Conservation (phyloP, 2,329 filamentous ascomycete genomes). For the Botrytis galanthina region DNA sequence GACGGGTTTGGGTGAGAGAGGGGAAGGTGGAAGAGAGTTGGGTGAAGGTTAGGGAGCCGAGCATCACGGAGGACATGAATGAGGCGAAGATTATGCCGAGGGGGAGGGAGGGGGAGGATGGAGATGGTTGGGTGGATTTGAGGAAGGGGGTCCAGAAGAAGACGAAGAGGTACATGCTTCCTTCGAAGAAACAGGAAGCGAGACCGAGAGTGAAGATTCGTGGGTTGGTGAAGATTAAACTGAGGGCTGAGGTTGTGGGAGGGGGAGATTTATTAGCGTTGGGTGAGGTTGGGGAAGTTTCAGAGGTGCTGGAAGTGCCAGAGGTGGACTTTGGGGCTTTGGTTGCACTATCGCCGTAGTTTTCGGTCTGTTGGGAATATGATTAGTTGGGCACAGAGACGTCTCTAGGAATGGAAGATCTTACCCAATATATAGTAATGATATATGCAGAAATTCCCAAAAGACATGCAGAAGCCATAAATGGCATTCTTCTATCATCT, state of each 20-base stretch:
- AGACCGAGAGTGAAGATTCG: constrained; percentile 52
- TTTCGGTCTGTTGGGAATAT: constrained; percentile 44
- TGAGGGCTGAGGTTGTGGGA: constrained; percentile 23
- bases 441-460: constrained; percentile 45
- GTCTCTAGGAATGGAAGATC: constrained; percentile 21
- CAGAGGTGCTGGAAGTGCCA: constrained; percentile 16
- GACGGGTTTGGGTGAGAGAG: constrained; percentile 35
- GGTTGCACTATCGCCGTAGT: constrained; percentile 44
- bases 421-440: constrained; percentile 51
- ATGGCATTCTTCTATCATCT: constrained; percentile 52
- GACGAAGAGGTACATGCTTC: constrained; percentile 61
- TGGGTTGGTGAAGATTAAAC: constrained; percentile 41
- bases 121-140: constrained; percentile 40
- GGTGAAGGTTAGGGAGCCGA: constrained; percentile 56
- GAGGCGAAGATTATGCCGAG: constrained; percentile 55
- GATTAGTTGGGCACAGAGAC: not conserved
- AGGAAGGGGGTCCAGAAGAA: constrained; percentile 61
- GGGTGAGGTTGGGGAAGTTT: not conserved
- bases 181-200: constrained; percentile 58
- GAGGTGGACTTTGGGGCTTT: constrained; percentile 20
- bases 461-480: constrained; percentile 47
- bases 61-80: constrained; percentile 59
- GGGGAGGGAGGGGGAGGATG: constrained; percentile 46
- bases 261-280: not conserved
- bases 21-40: constrained; percentile 34